Base-by-base conservation (phyloP, 2,329 filamentous ascomycete species). In the Alternaria arbusti region DNA sequence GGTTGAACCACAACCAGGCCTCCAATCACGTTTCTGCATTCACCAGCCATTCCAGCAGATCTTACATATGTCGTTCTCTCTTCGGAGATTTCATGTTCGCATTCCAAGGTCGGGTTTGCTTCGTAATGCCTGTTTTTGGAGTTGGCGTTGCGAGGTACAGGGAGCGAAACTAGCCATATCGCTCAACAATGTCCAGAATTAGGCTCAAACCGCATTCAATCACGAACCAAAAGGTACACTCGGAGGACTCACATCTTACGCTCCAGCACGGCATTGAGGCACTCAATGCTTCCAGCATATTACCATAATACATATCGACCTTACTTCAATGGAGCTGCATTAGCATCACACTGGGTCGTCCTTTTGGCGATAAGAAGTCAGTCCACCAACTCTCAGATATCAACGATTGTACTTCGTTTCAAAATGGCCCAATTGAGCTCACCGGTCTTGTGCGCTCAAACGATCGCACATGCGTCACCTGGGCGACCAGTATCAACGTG, bases 401-500 rank as follows among this genome's bases (percentile, higher is more conserved):
- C 50, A 47, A 11, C 13, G 15, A 17, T 6, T 8, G 4, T 26
- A 45, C 25, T 25, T 28, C 23, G 17, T 32, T 46, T 23, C 40
- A 17, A 22, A 23, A 4, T 15, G 6, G 20, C 5, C 25, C 40
- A 40, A 51, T 43, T 7, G 43, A 28, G 20, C 15, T 51, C 54
- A 59, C 23, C 46, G 30, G 57, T 44, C 28, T 47, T 22, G 40
- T 52, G 49, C 45, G 13, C 23, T 45, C n/a, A 17, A 25, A 30
- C 36, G 8, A 40, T n/a, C 25, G 43, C 52, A 17, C 45, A 54
- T 49, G 59, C 43, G 60, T 59, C 47, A 70, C 60, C 17, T 64
- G 55, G 66, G 63, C 61, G 61, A 61, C 62, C 46, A 65, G 50
- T 69, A 58, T 36, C 26, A 65, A 69, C 61, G 65, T 73, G 65